Percentiles rank a stretch among this genome's conserved stretches.
These are phyloP conservation scores for Globisporangium irregulare DNA, from an alignment of 352 stramenopile species.

Conservation along the genomic window DNA sequence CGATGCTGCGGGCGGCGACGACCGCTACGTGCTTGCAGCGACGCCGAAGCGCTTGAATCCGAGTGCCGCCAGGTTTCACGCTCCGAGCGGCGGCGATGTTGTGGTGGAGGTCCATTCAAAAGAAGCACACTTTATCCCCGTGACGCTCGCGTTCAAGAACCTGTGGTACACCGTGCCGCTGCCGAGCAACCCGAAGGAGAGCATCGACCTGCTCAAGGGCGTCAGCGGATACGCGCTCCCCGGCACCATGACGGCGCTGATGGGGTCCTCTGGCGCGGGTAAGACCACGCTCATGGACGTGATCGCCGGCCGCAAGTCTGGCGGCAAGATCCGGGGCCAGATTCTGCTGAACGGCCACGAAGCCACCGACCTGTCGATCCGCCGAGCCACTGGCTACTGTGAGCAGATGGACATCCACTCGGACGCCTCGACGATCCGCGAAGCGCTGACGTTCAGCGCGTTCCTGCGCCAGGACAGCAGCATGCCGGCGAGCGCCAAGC, in stretches of 20 bases:
- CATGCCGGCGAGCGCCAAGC: conserved; percentile 15
- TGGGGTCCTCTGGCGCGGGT: conserved; percentile 44
- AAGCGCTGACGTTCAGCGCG: conserved; percentile 80
- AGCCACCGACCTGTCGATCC: conserved; percentile 19
- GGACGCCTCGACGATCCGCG: conserved; percentile 76
- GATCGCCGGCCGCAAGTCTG: conserved; percentile 84
- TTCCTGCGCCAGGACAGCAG: conserved; percentile 37
- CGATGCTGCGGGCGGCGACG: too few species aligned
- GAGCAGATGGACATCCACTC: conserved; percentile 79
- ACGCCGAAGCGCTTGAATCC: too few species aligned
- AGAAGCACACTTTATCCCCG: too few species aligned
- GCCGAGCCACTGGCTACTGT: conserved; percentile 22
- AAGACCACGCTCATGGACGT: conserved; percentile 92
- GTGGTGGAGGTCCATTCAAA: too few species aligned
- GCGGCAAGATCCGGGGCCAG: conserved; percentile 63
- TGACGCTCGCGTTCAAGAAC: too few species aligned
- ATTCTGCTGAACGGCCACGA: conserved; percentile 79
- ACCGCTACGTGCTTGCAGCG: too few species aligned
- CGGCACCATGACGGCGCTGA: conserved; percentile 41
- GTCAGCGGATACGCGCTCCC: too few species aligned
- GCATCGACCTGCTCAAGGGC: too few species aligned
- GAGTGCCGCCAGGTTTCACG: too few species aligned
- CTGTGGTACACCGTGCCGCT: too few species aligned
- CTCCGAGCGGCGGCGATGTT: too few species aligned
- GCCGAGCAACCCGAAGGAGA: too few species aligned